Evolutionary conservation across 2,329 filamentous ascomycete species (phyloP).

Genomic region (Fusarium compactum): DNA sequence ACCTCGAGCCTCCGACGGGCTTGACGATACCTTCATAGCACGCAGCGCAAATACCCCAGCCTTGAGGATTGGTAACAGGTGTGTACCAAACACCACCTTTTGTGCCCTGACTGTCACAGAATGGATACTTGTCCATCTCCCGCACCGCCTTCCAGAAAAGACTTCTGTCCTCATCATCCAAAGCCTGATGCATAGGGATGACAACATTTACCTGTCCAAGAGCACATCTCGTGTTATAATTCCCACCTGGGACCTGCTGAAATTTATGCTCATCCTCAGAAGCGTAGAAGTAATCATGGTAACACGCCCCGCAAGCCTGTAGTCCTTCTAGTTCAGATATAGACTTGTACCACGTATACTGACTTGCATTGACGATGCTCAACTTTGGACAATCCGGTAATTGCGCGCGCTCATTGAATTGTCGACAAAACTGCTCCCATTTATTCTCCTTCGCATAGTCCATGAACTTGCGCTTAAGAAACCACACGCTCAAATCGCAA

Average conservation of each 20-base stretch:
- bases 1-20: constrained; percentile 46
- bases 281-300: constrained; percentile 52
- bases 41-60: constrained; percentile 53
- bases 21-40: constrained; percentile 52
- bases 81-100: constrained; percentile 52
- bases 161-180: constrained; percentile 47
- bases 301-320: constrained; percentile 54
- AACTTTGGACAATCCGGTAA: constrained; percentile 47
- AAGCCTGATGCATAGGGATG: constrained; percentile 49
- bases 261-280: constrained; percentile 47
- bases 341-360: constrained; percentile 52
- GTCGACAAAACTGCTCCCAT: constrained; percentile 52
- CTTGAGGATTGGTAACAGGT: constrained; percentile 47
- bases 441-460: constrained; percentile 42
- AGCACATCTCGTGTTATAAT: constrained; percentile 43
- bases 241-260: constrained; percentile 40
- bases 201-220: constrained; percentile 50
- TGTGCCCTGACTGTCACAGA: constrained; percentile 50
- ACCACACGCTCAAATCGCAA: constrained; percentile 52
- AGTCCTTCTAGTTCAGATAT: constrained; percentile 41
- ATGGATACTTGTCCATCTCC: constrained; percentile 46
- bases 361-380: constrained; percentile 34
- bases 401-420: constrained; percentile 47
- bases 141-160: constrained; percentile 52
- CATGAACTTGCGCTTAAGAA: constrained; percentile 49